Base-by-base conservation (phyloP, 2,329 filamentous ascomycete genomes). In the Epichloe baconii region DNA sequence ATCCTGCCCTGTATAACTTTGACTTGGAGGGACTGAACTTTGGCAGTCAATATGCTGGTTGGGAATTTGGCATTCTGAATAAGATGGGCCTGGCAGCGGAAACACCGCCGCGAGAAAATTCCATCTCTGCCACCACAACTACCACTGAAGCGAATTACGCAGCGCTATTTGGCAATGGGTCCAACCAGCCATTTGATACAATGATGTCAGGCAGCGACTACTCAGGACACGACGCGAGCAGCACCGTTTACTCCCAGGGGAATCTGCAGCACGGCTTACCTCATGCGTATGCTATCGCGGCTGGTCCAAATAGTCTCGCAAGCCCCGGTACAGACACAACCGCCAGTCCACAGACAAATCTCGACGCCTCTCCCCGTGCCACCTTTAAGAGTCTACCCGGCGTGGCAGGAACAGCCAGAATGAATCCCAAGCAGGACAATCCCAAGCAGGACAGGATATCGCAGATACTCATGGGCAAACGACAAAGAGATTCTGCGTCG, bases 41-140 rank as follows among this genome's bases (percentile, higher is more conserved):
- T 66, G 90, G 89, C 51, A 97, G 93, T 64, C 88, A 95, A 57
- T 98, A 97, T 63, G 91, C 90, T 54, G 91, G 90, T 17, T 77
- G 95, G 66, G 93, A 97, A 66, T 96, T 97, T 65, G 86, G 89
- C 50, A 96, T 97, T 79, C 79, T 98, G 0, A 89, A 88, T 31
- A 91, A 97, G 65, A 95, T 98, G 86, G 88, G 88, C 5, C 57
- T 69, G 12, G 53, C 87, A 14, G 85, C 82, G n/a, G 87, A 93
- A 59, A 86, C 82, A 15, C 82, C 85, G 6, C 80, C 85, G 5
- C 80, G 81, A 50, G 87, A 93, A 68, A 77, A 58, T 67, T 75
- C 64, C 58, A 66, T 64, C 63, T 76, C 64, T 1, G 66, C 68
- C 48, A 66, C 68, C 48, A 67, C 65, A 15, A 64, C 67, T 5